These are phyloP conservation scores for Apiotrichum montevideense DNA, from an alignment of 1,284 basidiomycete species.

Conservation along the genomic window DNA sequence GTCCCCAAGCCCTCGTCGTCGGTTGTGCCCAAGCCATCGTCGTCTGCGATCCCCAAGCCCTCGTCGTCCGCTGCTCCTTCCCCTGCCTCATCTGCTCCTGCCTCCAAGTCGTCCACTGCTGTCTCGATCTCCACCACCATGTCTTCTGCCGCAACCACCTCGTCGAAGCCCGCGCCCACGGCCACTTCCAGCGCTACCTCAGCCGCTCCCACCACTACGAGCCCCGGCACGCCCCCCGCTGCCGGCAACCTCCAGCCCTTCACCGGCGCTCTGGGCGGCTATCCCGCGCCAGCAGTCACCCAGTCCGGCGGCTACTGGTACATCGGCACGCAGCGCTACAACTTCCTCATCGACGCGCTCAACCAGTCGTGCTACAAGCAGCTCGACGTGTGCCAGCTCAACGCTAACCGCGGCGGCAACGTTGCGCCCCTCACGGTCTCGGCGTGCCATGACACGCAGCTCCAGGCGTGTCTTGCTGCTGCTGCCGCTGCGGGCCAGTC, in stretches of 20 bases:
- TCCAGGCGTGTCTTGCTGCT: background rate
- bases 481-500: background rate
- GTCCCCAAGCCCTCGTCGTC: constrained; percentile 8
- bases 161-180: background rate
- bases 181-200: background rate
- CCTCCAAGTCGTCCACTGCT: constrained; percentile 1
- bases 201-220: background rate
- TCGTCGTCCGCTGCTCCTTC: background rate
- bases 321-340: constrained; percentile 15
- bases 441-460: constrained; percentile 16
- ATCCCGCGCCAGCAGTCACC: constrained; percentile 24
- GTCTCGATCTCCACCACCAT: background rate
- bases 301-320: constrained; percentile 3
- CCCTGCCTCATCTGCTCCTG: background rate
- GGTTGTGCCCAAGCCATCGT: background rate
- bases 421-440: constrained; percentile 18
- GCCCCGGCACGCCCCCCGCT: background rate
- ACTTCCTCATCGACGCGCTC: constrained; percentile 24
- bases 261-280: constrained; percentile 24
- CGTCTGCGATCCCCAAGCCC: constrained; percentile 6
- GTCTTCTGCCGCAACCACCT: constrained; percentile 17
- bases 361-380: constrained; percentile 25
- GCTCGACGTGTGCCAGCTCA: constrained; percentile 23
- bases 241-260: constrained; percentile 25
- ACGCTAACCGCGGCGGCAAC: constrained; percentile 23